phyloP scores from a whole-genome alignment of 2,329 filamentous ascomycete species.

The Ramularia endophylla region DNA sequence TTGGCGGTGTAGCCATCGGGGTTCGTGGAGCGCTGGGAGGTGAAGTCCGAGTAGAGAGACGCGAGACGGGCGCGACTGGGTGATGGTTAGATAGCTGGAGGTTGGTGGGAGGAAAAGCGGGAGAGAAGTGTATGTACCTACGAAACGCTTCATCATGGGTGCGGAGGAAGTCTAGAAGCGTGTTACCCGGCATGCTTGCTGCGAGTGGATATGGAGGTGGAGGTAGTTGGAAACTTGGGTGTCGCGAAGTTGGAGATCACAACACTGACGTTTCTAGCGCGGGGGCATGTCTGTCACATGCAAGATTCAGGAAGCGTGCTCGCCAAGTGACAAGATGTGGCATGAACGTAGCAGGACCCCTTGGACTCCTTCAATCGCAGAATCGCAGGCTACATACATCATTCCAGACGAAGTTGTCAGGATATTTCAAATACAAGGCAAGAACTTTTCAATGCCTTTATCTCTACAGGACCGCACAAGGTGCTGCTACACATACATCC shows the following conservation, averaged over 20 bases:
- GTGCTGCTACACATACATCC: background rate
- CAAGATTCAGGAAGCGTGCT: too few relatives aligned
- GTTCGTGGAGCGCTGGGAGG: constrained; percentile 66
- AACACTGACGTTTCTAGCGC: constrained; percentile 1
- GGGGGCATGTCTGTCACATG: background rate
- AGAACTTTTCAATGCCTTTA: too few relatives aligned
- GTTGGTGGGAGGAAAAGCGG: constrained; percentile 3
- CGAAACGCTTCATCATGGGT: constrained; percentile 45
- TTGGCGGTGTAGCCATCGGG: constrained; percentile 83
- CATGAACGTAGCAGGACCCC: too few relatives aligned
- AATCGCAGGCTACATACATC: too few relatives aligned
- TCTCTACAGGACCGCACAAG: too few relatives aligned
- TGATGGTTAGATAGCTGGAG: constrained; percentile 7
- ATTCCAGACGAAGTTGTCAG: too few relatives aligned
- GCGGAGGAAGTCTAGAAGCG: constrained; percentile 57
- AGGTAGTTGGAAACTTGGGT: background rate
- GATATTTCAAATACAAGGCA: too few relatives aligned
- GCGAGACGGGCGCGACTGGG: constrained; percentile 63
- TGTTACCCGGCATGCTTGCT: too few relatives aligned
- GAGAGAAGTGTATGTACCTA: constrained; percentile 32
- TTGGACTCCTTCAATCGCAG: too few relatives aligned
- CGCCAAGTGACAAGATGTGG: too few relatives aligned
- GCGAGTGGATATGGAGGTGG: too few relatives aligned
- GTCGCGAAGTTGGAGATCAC: background rate
- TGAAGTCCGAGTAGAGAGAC: constrained; percentile 85